These are phyloP conservation scores for Xanthoparmelia taractica DNA, from an alignment of 495 filamentous ascomycete genomes.

Conservation along the genomic window DNA sequence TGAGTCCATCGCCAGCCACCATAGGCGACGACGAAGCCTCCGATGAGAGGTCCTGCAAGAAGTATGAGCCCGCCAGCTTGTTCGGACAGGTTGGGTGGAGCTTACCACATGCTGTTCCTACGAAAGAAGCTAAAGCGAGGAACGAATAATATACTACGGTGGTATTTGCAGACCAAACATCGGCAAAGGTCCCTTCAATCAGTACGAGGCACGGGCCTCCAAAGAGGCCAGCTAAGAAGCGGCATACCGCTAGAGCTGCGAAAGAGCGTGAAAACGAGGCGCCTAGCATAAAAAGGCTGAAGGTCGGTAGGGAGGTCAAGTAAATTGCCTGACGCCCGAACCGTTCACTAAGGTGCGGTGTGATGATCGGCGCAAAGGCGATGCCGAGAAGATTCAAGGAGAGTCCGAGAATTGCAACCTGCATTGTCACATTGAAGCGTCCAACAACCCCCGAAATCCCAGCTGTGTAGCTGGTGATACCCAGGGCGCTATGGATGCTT, in stretches of 20 bases:
- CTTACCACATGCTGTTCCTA: constrained; percentile 33
- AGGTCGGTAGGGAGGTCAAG: constrained; percentile 29
- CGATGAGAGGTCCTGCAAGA: constrained; percentile 31
- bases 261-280: constrained; percentile 30
- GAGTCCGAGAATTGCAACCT: constrained; percentile 39
- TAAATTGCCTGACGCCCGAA: constrained; percentile 35
- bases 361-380: constrained; percentile 35
- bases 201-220: constrained; percentile 39
- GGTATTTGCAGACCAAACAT: constrained; percentile 33
- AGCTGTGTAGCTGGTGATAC: constrained; percentile 43
- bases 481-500: constrained; percentile 36
- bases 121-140: constrained; percentile 30
- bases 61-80: neutral
- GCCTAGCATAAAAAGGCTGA: constrained; percentile 35
- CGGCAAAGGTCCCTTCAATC: constrained; percentile 42
- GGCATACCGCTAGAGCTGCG: constrained; percentile 31
- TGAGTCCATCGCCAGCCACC: constrained; percentile 38
- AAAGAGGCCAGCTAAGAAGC: constrained; percentile 38
- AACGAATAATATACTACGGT: constrained; percentile 34
- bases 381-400: constrained; percentile 36
- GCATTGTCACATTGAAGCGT: constrained; percentile 38
- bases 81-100: neutral
- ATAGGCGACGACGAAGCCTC: constrained; percentile 31
- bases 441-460: constrained; percentile 34
- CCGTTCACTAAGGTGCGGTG: constrained; percentile 35